Evolutionary conservation across 345 rosid species (phyloP), one percentile per base, ranked within the genome.

Genomic region (Salix udensis): DNA sequence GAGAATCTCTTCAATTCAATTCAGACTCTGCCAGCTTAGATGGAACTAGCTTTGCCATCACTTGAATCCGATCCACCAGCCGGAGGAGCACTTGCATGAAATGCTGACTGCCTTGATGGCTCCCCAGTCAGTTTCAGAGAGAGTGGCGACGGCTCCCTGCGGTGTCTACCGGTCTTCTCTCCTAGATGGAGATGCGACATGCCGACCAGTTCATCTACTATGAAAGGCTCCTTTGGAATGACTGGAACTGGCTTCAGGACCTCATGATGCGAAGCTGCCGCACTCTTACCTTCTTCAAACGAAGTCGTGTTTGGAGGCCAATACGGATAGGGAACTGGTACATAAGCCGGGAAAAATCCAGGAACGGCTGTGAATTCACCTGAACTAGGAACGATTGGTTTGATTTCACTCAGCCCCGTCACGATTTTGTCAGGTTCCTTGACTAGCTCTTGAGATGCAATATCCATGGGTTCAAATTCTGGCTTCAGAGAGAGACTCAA

Each of bases 91-190:
- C 82, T 93, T 16, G 92, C 87, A 70, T 91, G 97, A 78, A 96
- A 96, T 2, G 96, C 97, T 0, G 97, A 93, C 76, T 88, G 98
- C 77, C 94, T 78, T 11, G 93, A 84, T 11, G 99, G 86, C 85
- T 92, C 93, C 18, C 91, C 92, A 1, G 82, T 78, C 62, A 93
- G 81, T 66, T 89, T 90, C 81, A 94, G 84, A 61, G 97, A 93
- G 34, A 91, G 85, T 0, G 88, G 87, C 0, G 97, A 85, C 65
- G 92, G 89, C 76, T 90, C 91, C 28, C 86, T 81, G 58, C 77
- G 85, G 30, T 83, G 74, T 68, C 81, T 84, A 50, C 78, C 82
- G 0, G 74, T 74, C 80, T 89, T 74, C 80, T 89, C 91, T 65
- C 82, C 87, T 74, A 96, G 82, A 68, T 91, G 81, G 42, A 96